These are phyloP conservation scores for Antitrichia curtipendula DNA, from an alignment of 225 moss, liverwort and hornwort species.

Conservation along the genomic window DNA sequence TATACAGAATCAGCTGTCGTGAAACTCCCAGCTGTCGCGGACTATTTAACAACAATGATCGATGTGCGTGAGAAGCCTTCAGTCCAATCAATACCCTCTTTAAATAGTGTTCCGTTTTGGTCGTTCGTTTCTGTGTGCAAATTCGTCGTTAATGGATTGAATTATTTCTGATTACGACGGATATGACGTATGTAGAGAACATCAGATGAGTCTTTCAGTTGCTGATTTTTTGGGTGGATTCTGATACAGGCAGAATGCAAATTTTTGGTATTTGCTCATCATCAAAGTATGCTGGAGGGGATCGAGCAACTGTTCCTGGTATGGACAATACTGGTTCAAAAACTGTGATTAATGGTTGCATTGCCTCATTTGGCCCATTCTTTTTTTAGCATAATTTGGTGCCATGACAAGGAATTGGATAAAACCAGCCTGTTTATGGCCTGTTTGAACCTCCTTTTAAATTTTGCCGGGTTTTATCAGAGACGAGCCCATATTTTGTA, in stretches of 20 bases:
- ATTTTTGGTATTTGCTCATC: slow-evolving; percentile 92
- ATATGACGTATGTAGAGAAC: not conserved
- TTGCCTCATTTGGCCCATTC: not conserved
- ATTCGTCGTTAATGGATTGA: not conserved
- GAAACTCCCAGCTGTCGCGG: slow-evolving; percentile 55
- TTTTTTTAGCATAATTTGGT: not conserved
- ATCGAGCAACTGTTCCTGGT: slow-evolving; percentile 73
- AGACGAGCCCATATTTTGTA: not conserved
- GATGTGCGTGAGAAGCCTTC: slow-evolving; percentile 25
- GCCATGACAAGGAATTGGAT: not conserved
- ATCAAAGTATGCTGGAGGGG: slow-evolving; percentile 83
- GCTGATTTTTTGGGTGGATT: slow-evolving; percentile 6
- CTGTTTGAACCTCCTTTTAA: not conserved
- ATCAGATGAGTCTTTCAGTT: not conserved
- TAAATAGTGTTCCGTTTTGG: not conserved
- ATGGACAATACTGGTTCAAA: not conserved
- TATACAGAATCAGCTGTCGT: slow-evolving; percentile 53
- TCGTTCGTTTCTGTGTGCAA: not conserved
- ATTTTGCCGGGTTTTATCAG: not conserved
- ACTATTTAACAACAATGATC: slow-evolving; percentile 53
- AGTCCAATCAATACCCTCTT: not conserved
- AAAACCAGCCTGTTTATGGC: not conserved
- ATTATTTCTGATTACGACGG: not conserved
- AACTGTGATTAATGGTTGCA: not conserved
- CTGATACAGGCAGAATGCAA: slow-evolving; percentile 78